These are phyloP conservation scores for Termitomyces sp. DNA, from an alignment of 768 basidiomycete genomes.

Conservation along the genomic window DNA sequence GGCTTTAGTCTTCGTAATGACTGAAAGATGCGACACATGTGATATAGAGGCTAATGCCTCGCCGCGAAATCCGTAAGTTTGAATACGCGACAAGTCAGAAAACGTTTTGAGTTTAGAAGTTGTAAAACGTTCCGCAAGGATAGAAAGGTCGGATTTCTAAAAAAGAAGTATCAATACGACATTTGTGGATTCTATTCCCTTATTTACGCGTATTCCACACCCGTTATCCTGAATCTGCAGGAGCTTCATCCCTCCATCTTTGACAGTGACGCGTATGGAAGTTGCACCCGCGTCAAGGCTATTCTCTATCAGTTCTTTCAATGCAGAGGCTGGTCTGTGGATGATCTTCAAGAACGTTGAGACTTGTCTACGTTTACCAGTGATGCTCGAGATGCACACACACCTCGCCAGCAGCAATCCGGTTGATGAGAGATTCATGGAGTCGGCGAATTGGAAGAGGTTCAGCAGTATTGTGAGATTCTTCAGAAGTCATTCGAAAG, in stretches of 20 bases:
- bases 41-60: slow-evolving; percentile 96
- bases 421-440: slow-evolving; percentile 80
- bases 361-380: background rate
- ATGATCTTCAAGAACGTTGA: slow-evolving; percentile 21
- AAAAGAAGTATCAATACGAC: background rate
- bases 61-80: slow-evolving; percentile 95
- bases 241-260: slow-evolving; percentile 93
- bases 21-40: slow-evolving; percentile 84
- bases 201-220: slow-evolving; percentile 78
- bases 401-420: slow-evolving; percentile 82
- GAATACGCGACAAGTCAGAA: slow-evolving; percentile 76
- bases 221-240: slow-evolving; percentile 98
- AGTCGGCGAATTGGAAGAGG: slow-evolving; percentile 71
- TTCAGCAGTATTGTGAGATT: slow-evolving; percentile 19
- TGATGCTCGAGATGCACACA: slow-evolving; percentile 3
- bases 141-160: slow-evolving; percentile 83
- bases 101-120: slow-evolving; percentile 90
- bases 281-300: slow-evolving; percentile 90
- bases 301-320: slow-evolving; percentile 96
- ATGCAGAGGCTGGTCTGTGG: slow-evolving; percentile 79
- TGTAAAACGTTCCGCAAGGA: slow-evolving; percentile 92
- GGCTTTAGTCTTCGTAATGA: slow-evolving; percentile 83
- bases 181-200: background rate
- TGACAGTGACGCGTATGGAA: slow-evolving; percentile 80
- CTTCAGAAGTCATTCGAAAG: slow-evolving; percentile 1